Conservation (phyloP, 345 rosid species). For the Salix purpurea region DNA sequence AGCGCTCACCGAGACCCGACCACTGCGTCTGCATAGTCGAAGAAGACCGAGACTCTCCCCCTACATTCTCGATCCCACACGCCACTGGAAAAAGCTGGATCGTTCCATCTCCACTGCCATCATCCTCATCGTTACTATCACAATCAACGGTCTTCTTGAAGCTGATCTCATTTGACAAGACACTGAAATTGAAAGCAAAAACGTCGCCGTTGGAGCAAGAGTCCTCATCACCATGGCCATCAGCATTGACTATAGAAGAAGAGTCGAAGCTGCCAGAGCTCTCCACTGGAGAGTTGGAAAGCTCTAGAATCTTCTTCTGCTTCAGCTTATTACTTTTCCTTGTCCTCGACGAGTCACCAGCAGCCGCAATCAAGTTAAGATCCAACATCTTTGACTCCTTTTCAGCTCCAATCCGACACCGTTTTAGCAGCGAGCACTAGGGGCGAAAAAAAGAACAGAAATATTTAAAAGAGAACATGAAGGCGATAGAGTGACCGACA, state of each 20-base stretch:
- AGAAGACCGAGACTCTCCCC: neutral
- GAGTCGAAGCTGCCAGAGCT: constrained; percentile 35
- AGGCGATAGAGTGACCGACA: neutral
- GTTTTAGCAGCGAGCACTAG: neutral
- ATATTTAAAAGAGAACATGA: neutral
- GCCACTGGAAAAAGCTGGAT: constrained; percentile 43
- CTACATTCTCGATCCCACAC: constrained; percentile 1
- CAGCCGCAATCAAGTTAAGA: constrained; percentile 40
- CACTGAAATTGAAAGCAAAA: constrained; percentile 28
- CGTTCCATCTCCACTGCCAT: constrained; percentile 16
- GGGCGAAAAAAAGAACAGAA: neutral
- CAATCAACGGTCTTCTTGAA: neutral
- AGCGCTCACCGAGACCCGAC: constrained; percentile 32
- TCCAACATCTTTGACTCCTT: constrained; percentile 33
- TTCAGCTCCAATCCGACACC: neutral
- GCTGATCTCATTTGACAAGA: constrained; percentile 13
- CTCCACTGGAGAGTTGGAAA: constrained; percentile 23
- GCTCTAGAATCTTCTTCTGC: constrained; percentile 3
- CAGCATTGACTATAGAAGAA: constrained; percentile 36
- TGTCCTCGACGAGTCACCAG: constrained; percentile 6
- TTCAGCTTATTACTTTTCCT: neutral
- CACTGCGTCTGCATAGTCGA: constrained; percentile 14
- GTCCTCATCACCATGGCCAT: constrained; percentile 25
- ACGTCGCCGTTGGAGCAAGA: constrained; percentile 30
- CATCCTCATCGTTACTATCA: neutral